Base-by-base conservation (phyloP, 352 stramenopile species). In the Phytopythium mirpurense region DNA sequence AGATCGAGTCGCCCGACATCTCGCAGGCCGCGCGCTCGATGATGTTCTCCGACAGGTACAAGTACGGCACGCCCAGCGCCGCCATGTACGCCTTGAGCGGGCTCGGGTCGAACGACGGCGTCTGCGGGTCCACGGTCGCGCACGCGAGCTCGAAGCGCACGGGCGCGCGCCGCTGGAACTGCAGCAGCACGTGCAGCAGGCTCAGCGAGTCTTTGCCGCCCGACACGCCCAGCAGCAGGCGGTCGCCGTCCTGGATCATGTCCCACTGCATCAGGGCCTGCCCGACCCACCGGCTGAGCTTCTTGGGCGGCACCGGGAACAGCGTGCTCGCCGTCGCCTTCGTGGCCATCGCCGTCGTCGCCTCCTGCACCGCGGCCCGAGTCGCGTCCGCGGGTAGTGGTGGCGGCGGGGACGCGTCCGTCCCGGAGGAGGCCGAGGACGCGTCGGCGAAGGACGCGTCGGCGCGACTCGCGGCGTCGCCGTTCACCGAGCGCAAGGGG, bases 191-290 rank as follows among this genome's bases (percentile, higher is more conserved):
- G 65, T 99, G 97, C 36, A 99, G 72, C 54, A 99, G 74, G 53
- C 74, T 96, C 21, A 99, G 68, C n/a, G 91, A 98, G 67, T 99
- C 97, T 71, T 99, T 99, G 29, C 97, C 97, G 26, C 97, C 97
- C 11, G 90, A 98, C 8, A 99, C 72, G 15, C 96, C 97, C 9
- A 99, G 73, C 27, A 98, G 69, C 40, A 99, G 67, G 5, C 90
- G 72, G 72, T 99, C 96, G 18, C 96, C 96, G 44, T 97, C 88
- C 63, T 98, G 67, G 51, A 99, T 96, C 93, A 99, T 98, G 57
- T 95, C 66, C 87, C 88, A 98, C 59, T 98, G 88, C 50, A 96
- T 85, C 48, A 98, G 73, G 5, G 95, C 95, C 61, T 98, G 82
- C 5, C 81, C 79, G 23, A 93, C 77, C 54, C 59, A 74, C 15